Evolutionary conservation across 192 early-diverging fungal species (phyloP), one percentile per base, ranked within the genome.

Genomic region (Podila verticillata): DNA sequence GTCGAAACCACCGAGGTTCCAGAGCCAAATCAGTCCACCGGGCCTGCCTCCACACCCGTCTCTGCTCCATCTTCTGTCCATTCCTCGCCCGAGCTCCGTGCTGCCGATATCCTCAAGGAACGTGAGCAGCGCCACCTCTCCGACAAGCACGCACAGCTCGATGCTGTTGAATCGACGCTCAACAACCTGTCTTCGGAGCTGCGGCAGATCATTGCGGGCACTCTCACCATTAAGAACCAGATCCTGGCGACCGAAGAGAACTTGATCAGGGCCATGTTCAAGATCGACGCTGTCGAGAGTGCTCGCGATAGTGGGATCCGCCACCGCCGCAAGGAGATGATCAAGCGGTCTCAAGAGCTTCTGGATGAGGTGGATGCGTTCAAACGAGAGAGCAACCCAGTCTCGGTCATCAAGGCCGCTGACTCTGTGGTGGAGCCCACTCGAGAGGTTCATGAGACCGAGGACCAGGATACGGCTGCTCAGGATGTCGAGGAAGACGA

Each of bases 41-140:
- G 1, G 6, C 1, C 36, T 13, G 12, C 20, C 24, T n/a, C 61
- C 35, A 34, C 10, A 5, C 22, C 61, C n/a, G 17, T 13, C 29
- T 20, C 61, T 13, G 35, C 22, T 8, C 61, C 30, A 36, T 65
- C 68, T 1, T 78, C 75, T 8, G 66, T 68, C 20, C 49, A 78
- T 26, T 71, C 75, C 0, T 78, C 75, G 0, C 75, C 75, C 28
- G 75, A 78, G 24, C 68, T 78, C 31, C 68, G 57, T n/a, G 75
- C 75, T 9, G 49, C 68, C 20, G 75, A 78, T 22, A 71, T 78
- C 31, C 57, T 78, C 48, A 39, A 66, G 29, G 44, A 78, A 28
- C 75, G 74, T 31, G 63, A 77, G 48, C 31, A 29, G 7, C 57
- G 63, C 29, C 67, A 60, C 17, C 20, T 68, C 24, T 35, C 70